phyloP scores from a whole-genome alignment of 2,329 filamentous ascomycete species.

The Claviceps monticola region DNA sequence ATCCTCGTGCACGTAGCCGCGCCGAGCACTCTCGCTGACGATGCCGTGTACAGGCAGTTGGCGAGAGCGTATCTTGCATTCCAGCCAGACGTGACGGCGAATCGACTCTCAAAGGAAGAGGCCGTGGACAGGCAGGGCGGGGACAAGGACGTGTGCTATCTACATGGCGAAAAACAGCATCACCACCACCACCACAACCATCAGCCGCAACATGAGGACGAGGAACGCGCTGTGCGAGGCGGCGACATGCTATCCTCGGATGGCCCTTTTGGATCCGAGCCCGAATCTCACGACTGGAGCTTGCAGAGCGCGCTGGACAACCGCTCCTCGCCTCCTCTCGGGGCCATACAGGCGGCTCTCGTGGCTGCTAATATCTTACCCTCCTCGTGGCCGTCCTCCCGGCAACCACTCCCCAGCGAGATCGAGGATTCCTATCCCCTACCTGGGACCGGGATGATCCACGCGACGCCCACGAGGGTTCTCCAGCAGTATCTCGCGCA shows the following conservation, averaged over 20 bases:
- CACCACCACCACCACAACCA: no score
- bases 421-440: constrained; percentile 41
- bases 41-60: constrained; percentile 34
- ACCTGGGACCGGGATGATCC: constrained; percentile 15
- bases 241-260: neutral
- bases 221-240: neutral
- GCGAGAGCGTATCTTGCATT: constrained; percentile 39
- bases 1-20: constrained; percentile 43
- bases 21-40: constrained; percentile 32
- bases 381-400: constrained; percentile 19
- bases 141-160: neutral
- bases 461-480: constrained; percentile 33
- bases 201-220: neutral
- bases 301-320: constrained; percentile 33
- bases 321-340: constrained; percentile 19
- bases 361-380: neutral
- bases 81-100: constrained; percentile 7
- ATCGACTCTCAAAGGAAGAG: neutral
- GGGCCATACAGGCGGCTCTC: neutral
- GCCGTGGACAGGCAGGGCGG: neutral
- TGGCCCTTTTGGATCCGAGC: constrained; percentile 13
- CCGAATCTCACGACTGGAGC: constrained; percentile 27
- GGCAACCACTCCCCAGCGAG: constrained; percentile 32
- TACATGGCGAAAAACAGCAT: neutral
- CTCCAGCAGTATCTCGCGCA: constrained; percentile 34